Percentiles rank a stretch among this genome's conserved stretches.
These are phyloP conservation scores for Tagetes erecta DNA, from an alignment of 129 eudicot species.

Conservation along the genomic window DNA sequence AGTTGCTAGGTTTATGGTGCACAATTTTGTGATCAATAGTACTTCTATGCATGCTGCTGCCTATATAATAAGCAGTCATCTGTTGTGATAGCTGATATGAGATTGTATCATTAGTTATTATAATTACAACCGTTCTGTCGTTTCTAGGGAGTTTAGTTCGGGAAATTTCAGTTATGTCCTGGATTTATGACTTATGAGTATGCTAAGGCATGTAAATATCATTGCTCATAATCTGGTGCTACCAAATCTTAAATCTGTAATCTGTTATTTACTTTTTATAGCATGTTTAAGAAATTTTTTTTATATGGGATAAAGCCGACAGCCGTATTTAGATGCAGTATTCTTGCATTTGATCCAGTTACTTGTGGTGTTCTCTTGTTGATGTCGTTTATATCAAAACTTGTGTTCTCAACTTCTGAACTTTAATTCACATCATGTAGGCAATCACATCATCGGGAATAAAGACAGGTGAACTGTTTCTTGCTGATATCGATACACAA, in stretches of 20 bases:
- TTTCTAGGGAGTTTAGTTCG: not conserved
- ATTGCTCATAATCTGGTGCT: not conserved
- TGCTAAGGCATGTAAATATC: not conserved
- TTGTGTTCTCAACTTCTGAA: not conserved
- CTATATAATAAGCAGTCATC: not conserved
- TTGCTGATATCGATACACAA: conserved; percentile 53
- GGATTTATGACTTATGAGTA: not conserved
- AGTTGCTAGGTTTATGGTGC: conserved; percentile 10
- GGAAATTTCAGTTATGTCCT: not conserved
- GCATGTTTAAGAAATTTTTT: not conserved
- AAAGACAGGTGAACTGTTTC: conserved; percentile 56
- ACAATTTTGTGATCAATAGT: not conserved
- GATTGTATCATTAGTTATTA: not conserved
- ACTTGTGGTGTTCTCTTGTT: conserved; percentile 10
- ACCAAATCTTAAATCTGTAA: not conserved
- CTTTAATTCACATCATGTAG: conserved; percentile 26
- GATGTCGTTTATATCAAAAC: conserved; percentile 2
- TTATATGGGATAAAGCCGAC: not conserved
- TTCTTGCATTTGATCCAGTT: conserved; percentile 5
- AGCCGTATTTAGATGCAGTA: not conserved
- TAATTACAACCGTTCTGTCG: not conserved
- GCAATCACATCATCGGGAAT: conserved; percentile 53
- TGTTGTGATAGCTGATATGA: conserved; percentile 1
- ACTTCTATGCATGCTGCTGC: not conserved
- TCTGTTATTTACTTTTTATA: not conserved